A percentile compares a stretch with the other conserved stretches of the same genome.
Evolutionary conservation across 371 early-diverging fungal genomes (phyloP).

Genomic region (Chytridium lagenaria): DNA sequence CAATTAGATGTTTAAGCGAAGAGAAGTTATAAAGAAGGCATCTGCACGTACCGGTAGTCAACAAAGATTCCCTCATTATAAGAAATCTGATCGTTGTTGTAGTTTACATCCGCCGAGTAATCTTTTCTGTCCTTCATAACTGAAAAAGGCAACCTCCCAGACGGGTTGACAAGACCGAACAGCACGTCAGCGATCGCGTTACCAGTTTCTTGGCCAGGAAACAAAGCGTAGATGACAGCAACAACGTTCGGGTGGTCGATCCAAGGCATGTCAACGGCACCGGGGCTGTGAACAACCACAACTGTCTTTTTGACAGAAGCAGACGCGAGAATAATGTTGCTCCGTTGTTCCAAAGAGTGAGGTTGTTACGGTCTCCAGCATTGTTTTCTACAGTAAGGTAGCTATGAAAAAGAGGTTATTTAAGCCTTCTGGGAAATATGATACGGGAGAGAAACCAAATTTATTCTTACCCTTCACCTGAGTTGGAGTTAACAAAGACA

Average conservation of each 20-base stretch:
- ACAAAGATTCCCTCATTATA: constrained; percentile 63
- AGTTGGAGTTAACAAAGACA: constrained; percentile 64
- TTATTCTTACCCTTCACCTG: constrained; percentile 58
- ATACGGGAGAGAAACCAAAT: too few species aligned
- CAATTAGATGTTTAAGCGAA: too few species aligned
- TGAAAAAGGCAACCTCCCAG: constrained; percentile 68
- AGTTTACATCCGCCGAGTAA: constrained; percentile 51
- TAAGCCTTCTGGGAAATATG: too few species aligned
- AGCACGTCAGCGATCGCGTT: constrained; percentile 67
- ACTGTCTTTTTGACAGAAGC: constrained; percentile 60
- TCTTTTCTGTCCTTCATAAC: constrained; percentile 52
- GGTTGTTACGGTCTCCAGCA: constrained; percentile 55
- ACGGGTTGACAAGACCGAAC: constrained; percentile 69
- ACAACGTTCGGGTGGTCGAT: constrained; percentile 61
- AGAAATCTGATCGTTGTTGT: constrained; percentile 35
- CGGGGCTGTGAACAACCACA: constrained; percentile 66
- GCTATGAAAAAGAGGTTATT: too few species aligned
- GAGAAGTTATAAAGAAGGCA: too few species aligned
- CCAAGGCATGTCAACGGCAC: constrained; percentile 68
- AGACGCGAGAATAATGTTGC: constrained; percentile 57
- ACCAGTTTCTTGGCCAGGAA: constrained; percentile 66
- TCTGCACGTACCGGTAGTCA: too few species aligned
- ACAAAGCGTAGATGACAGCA: constrained; percentile 59
- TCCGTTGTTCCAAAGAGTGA: constrained; percentile 66
- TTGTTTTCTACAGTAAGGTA: constrained; percentile 42